A percentile compares a stretch with the other conserved stretches of the same genome.
These are phyloP conservation scores for Trametes cinnabarina DNA, from an alignment of 768 basidiomycete species.

Conservation along the genomic window DNA sequence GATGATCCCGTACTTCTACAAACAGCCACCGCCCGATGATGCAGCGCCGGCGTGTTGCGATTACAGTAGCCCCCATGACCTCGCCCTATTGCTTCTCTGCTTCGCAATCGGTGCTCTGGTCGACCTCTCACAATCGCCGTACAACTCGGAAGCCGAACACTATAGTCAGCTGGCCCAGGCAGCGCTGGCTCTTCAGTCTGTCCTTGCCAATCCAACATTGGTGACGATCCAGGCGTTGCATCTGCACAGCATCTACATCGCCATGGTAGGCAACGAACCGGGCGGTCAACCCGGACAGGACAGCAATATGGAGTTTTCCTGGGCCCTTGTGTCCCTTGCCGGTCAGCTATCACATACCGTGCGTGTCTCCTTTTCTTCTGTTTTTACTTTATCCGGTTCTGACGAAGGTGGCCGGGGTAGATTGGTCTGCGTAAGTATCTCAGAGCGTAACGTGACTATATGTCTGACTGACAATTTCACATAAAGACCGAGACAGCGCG, in stretches of 20 bases:
- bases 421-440: constrained; percentile 42
- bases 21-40: constrained; percentile 25
- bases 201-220: constrained; percentile 68
- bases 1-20: constrained; percentile 58
- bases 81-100: constrained; percentile 33
- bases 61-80: constrained; percentile 37
- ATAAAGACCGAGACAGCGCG: constrained; percentile 66
- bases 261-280: constrained; percentile 64
- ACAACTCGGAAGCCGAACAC: constrained; percentile 46
- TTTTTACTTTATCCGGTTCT: constrained; percentile 23
- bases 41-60: constrained; percentile 23
- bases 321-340: constrained; percentile 48
- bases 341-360: constrained; percentile 61
- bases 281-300: constrained; percentile 42
- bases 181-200: constrained; percentile 63
- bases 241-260: constrained; percentile 66
- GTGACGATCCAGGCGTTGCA: constrained; percentile 71
- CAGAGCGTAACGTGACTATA: not conserved
- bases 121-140: constrained; percentile 30
- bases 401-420: constrained; percentile 20
- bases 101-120: constrained; percentile 33
- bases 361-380: constrained; percentile 27
- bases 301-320: constrained; percentile 46
- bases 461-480: not conserved
- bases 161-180: constrained; percentile 64